Conservation (phyloP, 495 filamentous ascomycete species). For the Hypomontagnella submonticulosa region DNA sequence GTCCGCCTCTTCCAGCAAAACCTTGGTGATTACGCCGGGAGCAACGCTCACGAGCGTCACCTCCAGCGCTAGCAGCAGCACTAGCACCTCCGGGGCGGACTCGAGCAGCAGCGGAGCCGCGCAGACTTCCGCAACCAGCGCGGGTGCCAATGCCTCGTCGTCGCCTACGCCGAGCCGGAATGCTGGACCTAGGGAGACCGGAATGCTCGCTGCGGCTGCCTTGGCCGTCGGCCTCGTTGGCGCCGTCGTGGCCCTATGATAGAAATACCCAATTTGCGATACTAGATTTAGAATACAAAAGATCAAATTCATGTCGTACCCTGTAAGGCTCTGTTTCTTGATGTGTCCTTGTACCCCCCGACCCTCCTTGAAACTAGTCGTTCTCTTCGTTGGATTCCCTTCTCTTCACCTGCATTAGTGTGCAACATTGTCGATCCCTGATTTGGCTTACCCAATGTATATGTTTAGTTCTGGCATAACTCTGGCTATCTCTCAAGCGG, state of each 20-base stretch:
- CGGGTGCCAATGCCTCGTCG: neutral
- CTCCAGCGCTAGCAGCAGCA: neutral
- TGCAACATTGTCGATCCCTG: too few relatives aligned
- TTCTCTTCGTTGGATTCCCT: too few relatives aligned
- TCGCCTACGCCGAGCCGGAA: conserved; percentile 1
- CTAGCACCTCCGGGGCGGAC: neutral
- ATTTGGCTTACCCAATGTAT: too few relatives aligned
- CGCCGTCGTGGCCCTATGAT: conserved; percentile 30
- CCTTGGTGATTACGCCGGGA: neutral
- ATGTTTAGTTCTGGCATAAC: too few relatives aligned
- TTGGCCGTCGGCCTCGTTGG: conserved; percentile 28
- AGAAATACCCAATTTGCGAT: neutral
- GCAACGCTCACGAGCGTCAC: neutral
- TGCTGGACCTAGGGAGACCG: conserved; percentile 29
- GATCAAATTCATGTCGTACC: neutral
- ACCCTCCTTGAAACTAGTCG: too few relatives aligned
- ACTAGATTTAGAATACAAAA: conserved; percentile 3
- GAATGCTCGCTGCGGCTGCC: conserved; percentile 29
- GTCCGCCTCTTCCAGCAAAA: neutral
- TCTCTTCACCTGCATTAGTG: too few relatives aligned
- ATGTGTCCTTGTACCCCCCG: neutral
- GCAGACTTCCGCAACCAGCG: neutral
- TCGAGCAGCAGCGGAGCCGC: neutral
- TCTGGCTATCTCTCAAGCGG: too few relatives aligned
- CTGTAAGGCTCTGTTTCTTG: conserved; percentile 1